Percentiles rank a stretch among this genome's conserved stretches.
These are phyloP conservation scores for Backusella morwellensis DNA, from an alignment of 192 early-diverging fungal genomes.

Conservation along the genomic window DNA sequence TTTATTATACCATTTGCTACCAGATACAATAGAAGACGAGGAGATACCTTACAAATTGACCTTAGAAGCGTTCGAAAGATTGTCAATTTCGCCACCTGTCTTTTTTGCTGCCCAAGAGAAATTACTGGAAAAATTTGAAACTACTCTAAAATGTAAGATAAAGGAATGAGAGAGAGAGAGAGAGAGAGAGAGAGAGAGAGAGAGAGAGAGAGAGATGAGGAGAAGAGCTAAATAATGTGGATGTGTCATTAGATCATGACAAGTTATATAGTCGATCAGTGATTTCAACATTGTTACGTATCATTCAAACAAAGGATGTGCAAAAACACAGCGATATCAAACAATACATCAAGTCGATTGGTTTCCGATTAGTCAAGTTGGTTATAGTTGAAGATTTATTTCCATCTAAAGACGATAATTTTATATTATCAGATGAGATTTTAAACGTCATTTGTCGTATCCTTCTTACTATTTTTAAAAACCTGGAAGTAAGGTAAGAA, in stretches of 20 bases:
- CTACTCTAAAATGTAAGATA: not conserved
- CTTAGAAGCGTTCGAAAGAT: constrained; percentile 43
- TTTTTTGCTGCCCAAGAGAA: constrained; percentile 42
- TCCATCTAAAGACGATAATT: constrained; percentile 25
- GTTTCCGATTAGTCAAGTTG: constrained; percentile 39
- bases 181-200: not conserved
- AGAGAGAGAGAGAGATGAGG: not conserved
- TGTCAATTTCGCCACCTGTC: constrained; percentile 43
- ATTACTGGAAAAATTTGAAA: constrained; percentile 52
- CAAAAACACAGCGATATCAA: constrained; percentile 39
- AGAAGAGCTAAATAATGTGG: not conserved
- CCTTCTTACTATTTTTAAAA: constrained; percentile 38
- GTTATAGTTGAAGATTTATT: constrained; percentile 29
- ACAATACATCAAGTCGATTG: constrained; percentile 36
- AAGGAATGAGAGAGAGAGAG: not conserved
- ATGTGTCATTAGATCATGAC: constrained; percentile 14
- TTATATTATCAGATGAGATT: constrained; percentile 27
- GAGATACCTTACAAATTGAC: constrained; percentile 30
- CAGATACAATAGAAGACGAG: constrained; percentile 3
- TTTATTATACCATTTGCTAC: constrained; percentile 49
- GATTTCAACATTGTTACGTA: constrained; percentile 39
- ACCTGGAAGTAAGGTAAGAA: constrained; percentile 40
- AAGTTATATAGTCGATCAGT: constrained; percentile 45
- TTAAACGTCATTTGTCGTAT: constrained; percentile 42
- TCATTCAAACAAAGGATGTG: constrained; percentile 39